Evolutionary conservation across 306 rosid species (phyloP), one percentile per base, ranked within the genome.

Genomic region (Prunus armeniaca): DNA sequence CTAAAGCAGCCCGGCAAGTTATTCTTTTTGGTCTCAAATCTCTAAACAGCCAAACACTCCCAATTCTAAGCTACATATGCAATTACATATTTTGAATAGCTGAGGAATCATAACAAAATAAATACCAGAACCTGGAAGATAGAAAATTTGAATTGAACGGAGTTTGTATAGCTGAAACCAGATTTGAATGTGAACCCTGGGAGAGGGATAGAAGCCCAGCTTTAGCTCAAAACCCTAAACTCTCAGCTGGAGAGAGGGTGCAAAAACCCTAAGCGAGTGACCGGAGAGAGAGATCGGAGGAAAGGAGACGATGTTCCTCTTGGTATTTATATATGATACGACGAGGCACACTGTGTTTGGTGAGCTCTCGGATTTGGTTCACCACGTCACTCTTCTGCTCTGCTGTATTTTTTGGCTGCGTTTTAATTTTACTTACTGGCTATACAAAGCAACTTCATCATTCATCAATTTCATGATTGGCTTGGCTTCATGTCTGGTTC

Each of bases 61-160:
- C 14, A 72, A 58, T 72, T 38, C 9, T 4, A 22, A 27, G 57
- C 12, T 24, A 27, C 25, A 47, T 58, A 1, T 17, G 9, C 10
- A 17, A 57, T 11, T 73, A 63, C 19, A 61, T 5, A 6, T 45
- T 18, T 41, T 17, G 38, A 46, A 61, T 9, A 46, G 30, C 60
- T 46, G 13, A 12, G 58, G 11, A 43, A 73, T 60, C 57, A 4
- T 25, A 60, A 17, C n/a, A 46, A 14, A 28, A 28, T 15, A 22
- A 57, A 67, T 3, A 68, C 56, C 50, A 38, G 61, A 75, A 71
- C 77, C 69, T 64, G 56, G 73, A 47, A 60, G 69, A 43, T 34
- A 32, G 12, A 75, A 28, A 73, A 73, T 43, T 43, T n/a, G 63
- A 18, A 18, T 55, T n/a, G 55, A 18, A 18, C 55, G 80, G 38